Conservation (phyloP, 352 stramenopile genomes). For the Phytophthora fragariae region DNA sequence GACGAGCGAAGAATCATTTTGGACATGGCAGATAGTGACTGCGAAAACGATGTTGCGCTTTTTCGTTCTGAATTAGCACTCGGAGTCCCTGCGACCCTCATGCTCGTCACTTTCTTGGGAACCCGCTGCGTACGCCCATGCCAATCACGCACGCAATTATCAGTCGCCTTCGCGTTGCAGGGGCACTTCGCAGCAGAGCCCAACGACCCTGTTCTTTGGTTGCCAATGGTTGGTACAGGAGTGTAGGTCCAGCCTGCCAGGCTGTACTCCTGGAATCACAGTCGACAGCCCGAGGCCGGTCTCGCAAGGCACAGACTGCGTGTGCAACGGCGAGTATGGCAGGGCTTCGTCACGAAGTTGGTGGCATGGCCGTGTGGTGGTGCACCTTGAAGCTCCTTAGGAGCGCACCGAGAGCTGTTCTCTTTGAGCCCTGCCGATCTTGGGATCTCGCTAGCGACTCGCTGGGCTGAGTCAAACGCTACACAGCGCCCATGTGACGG, state of each 20-base stretch:
- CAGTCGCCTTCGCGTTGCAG: conserved; percentile 15
- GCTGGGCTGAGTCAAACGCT: neutral
- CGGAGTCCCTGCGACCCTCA: too few species aligned
- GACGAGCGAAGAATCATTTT: neutral
- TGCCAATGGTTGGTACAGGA: too few species aligned
- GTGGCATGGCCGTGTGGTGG: conserved; percentile 2
- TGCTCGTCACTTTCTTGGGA: conserved; percentile 4
- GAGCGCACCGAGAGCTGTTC: conserved; percentile 18
- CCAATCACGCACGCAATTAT: conserved; percentile 23
- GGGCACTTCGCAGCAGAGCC: neutral
- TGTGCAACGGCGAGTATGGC: conserved; percentile 20
- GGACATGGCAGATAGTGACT: neutral
- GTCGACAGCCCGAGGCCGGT: too few species aligned
- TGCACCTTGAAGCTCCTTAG: conserved; percentile 5
- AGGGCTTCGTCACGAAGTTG: conserved; percentile 4
- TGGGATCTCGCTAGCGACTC: neutral
- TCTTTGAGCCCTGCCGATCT: conserved; percentile 7
- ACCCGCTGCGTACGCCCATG: conserved; percentile 7
- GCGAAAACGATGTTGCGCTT: neutral
- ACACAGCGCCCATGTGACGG: conserved; percentile 14
- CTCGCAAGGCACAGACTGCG: neutral
- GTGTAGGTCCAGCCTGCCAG: too few species aligned
- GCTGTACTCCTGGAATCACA: too few species aligned
- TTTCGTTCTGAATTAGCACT: neutral
- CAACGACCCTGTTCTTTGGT: conserved; percentile 11